Conservation (phyloP, 805 yeast species). For the Lipomyces anomalus region DNA sequence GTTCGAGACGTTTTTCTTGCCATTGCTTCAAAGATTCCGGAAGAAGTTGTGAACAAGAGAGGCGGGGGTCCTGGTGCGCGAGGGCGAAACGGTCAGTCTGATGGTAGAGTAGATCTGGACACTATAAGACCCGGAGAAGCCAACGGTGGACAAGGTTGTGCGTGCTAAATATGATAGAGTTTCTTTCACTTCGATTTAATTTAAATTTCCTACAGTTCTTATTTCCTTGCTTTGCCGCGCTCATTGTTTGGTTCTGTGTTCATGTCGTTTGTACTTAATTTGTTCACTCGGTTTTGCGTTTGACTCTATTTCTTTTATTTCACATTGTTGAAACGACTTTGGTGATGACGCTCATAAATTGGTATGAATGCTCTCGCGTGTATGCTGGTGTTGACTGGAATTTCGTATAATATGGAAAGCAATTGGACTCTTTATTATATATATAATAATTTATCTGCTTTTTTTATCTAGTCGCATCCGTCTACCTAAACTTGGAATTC, state of each 20-base stretch:
- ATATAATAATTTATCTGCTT: too few species aligned
- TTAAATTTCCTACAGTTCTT: too few species aligned
- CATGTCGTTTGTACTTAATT: neutral
- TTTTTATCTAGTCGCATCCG: too few species aligned
- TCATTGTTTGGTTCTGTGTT: neutral
- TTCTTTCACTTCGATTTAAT: too few species aligned
- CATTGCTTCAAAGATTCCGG: constrained; percentile 84
- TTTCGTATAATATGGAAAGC: neutral
- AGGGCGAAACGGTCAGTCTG: constrained; percentile 22
- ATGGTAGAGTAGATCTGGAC: constrained; percentile 21
- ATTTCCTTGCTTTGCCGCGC: too few species aligned
- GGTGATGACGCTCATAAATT: neutral
- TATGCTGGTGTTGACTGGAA: neutral
- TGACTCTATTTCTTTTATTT: too few species aligned
- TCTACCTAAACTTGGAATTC: too few species aligned
- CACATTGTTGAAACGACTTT: neutral
- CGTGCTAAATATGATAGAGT: constrained; percentile 20
- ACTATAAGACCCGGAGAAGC: constrained; percentile 12
- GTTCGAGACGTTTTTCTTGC: constrained; percentile 88
- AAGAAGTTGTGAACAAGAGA: constrained; percentile 30
- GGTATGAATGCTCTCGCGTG: neutral
- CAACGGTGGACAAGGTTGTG: constrained; percentile 18
- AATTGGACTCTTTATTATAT: too few species aligned
- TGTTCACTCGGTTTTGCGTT: too few species aligned
- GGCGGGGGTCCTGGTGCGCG: constrained; percentile 17